Evolutionary conservation across 2,329 filamentous ascomycete genomes (phyloP).

Genomic region (Phoma sp.): DNA sequence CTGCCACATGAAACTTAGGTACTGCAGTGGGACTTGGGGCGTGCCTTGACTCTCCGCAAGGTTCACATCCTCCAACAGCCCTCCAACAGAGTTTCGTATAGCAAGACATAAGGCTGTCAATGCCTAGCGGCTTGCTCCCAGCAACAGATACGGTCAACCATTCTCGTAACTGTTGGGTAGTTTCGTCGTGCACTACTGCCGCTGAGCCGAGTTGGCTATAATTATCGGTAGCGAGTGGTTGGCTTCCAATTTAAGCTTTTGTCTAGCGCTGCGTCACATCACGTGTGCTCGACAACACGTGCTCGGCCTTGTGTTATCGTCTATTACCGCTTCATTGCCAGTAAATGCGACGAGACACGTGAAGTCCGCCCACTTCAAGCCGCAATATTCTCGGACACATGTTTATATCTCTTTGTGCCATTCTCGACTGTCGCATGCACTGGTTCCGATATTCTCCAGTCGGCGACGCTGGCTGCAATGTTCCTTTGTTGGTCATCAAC

Average conservation of each 20-base stretch:
- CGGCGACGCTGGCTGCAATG: conserved; percentile 4
- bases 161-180: not conserved
- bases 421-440: not conserved
- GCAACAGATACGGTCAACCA: not conserved
- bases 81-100: not conserved
- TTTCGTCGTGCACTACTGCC: conserved; percentile 25
- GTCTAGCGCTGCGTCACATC: conserved; percentile 1
- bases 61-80: conserved; percentile 8
- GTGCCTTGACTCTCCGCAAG: conserved; percentile 20
- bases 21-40: conserved; percentile 10
- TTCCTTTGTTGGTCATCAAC: not conserved
- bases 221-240: conserved; percentile 21
- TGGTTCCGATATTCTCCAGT: not conserved
- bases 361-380: not conserved
- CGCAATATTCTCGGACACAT: not conserved
- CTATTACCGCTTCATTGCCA: conserved; percentile 15
- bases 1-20: conserved; percentile 11
- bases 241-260: conserved; percentile 11
- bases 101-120: not conserved
- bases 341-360: not conserved
- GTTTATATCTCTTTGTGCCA: not conserved
- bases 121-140: not conserved
- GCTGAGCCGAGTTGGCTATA: conserved; percentile 5
- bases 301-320: not conserved
- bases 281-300: conserved; percentile 1